Evolutionary conservation across 73 alveolate species (phyloP), one percentile per base, ranked within the genome.

Genomic region (Tetrahymena elliotti): DNA sequence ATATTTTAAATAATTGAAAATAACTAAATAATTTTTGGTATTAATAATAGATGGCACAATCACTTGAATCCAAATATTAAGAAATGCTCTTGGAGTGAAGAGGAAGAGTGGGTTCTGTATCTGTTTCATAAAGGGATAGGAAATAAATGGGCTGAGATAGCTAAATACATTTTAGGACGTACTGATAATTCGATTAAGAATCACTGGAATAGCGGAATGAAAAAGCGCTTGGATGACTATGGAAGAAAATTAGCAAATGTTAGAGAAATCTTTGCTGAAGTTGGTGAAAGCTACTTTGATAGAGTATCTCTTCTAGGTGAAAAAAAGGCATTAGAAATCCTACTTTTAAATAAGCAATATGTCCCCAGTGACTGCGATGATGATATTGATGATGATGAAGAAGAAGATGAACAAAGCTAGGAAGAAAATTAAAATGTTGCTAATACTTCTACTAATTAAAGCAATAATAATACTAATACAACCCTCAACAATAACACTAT

Each of bases 61-160:
- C 99, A 99, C 93, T 95, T 99, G 37, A 99, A 99, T 94, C 99
- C 99, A 27, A 96, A 96, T 33, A 98, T 98, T 33, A 98, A 98
- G 93, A 98, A 98, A 93, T 97, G 98, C 22, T 97, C 98, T 52
- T 98, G 99, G 97, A 98, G 98, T 39, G 98, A 96, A 39, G 99
- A 98, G 84, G 99, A 99, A 97, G 99, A 99, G 95, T 95, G 97
- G 97, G 83, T 98, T 47, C 97, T 98, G 52, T 98, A 98, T 84
- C 83, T 94, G 16, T 94, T 84, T 84, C 99, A 97, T 93, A 96
- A 95, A 83, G 96, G 96, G 53, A 83, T 97, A 34, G 98, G 98
- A 34, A 97, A 97, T 94, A 97, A 97, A 93, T 97, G 99, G 99
- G 97, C 98, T 36, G 97, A 97, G 94, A 96, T 97, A 93, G 97